Evolutionary conservation across 352 stramenopile genomes (phyloP).

Genomic region (Plasmopara viticola): DNA sequence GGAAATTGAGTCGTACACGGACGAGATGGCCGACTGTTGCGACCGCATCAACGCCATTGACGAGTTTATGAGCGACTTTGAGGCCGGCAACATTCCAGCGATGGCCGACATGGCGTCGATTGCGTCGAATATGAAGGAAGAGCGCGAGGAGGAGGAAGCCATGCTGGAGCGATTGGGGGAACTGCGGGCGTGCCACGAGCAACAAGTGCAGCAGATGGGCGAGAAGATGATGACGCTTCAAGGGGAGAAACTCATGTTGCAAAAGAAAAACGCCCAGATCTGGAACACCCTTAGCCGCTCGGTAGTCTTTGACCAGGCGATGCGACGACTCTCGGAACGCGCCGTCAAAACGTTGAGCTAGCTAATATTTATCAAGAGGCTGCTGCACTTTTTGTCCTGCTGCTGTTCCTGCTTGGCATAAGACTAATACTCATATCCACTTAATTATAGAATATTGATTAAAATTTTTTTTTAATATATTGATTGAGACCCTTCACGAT

Average conservation of each 20-base stretch:
- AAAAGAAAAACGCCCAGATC: conserved; percentile 20
- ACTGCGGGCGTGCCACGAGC: conserved; percentile 21
- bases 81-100: conserved; percentile 19
- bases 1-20: conserved; percentile 30
- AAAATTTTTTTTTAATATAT: no score
- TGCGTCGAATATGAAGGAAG: conserved; percentile 27
- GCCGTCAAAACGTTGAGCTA: background rate
- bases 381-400: no score
- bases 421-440: no score
- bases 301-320: background rate
- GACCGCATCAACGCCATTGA: conserved; percentile 34
- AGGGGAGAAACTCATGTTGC: conserved; percentile 20
- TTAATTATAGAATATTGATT: no score
- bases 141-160: conserved; percentile 21
- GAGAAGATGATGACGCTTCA: conserved; percentile 11
- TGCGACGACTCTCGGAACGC: background rate
- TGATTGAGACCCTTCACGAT: no score
- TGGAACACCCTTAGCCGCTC: background rate
- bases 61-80: conserved; percentile 29
- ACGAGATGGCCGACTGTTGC: conserved; percentile 34
- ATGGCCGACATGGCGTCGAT: conserved; percentile 20
- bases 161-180: conserved; percentile 24
- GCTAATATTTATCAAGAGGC: no score
- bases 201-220: conserved; percentile 16
- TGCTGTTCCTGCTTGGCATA: no score